These are phyloP conservation scores for Rhynchosporium graminicola DNA, from an alignment of 2,329 filamentous ascomycete species.

Conservation along the genomic window DNA sequence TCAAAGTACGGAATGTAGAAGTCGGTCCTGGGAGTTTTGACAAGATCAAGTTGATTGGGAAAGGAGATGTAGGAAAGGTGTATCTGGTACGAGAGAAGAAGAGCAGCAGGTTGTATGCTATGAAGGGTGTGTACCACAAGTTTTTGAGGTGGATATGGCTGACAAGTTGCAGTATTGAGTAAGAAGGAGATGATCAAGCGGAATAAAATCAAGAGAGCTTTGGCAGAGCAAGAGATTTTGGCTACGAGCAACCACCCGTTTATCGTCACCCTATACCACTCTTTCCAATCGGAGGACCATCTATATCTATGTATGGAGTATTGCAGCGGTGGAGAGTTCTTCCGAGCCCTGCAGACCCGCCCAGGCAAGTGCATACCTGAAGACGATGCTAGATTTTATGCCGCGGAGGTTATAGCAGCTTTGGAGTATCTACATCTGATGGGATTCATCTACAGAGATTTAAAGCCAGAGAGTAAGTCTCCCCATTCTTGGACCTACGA, in stretches of 20 bases:
- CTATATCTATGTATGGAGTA: slow-evolving; percentile 99
- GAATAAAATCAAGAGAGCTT: slow-evolving; percentile 98
- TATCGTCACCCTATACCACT: slow-evolving; percentile 97
- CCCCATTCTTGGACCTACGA: slow-evolving; percentile 20
- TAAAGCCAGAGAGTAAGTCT: slow-evolving; percentile 91
- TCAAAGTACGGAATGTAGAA: slow-evolving; percentile 96
- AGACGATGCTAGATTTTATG: slow-evolving; percentile 95
- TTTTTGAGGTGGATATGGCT: slow-evolving; percentile 21
- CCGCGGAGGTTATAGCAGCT: slow-evolving; percentile 94
- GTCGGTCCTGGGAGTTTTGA: slow-evolving; percentile 95
- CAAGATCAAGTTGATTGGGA: slow-evolving; percentile 99
- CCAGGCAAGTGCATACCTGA: slow-evolving; percentile 97
- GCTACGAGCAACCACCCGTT: slow-evolving; percentile 99
- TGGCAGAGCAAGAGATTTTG: slow-evolving; percentile 96
- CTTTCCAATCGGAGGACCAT: slow-evolving; percentile 98
- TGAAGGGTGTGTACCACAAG: slow-evolving; percentile 76
- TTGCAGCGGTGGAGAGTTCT: slow-evolving; percentile 98
- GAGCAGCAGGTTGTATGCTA: slow-evolving; percentile 90
- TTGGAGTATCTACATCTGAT: slow-evolving; percentile 96
- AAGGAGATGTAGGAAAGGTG: slow-evolving; percentile 97
- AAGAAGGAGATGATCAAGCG: slow-evolving; percentile 99
- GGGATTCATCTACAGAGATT: slow-evolving; percentile 98
- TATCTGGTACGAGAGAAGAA: slow-evolving; percentile 98
- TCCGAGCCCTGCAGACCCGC: slow-evolving; percentile 90
- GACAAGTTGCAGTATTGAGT: slow-evolving; percentile 71